Evolutionary conservation across 306 rosid genomes (phyloP).

Genomic region (Ceratonia siliqua): DNA sequence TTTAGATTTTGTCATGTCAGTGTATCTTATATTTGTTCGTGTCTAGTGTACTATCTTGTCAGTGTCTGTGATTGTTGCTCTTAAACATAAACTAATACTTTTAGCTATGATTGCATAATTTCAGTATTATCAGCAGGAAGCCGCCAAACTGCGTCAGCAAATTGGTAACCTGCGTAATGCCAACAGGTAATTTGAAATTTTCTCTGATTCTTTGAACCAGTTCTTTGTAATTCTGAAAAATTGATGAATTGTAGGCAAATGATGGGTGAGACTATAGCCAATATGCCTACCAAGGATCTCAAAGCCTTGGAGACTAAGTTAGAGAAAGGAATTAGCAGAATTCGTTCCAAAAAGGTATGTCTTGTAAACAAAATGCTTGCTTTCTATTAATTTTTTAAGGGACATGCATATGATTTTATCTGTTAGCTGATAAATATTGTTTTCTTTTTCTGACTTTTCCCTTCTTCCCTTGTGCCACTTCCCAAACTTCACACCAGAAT

Average conservation of each 20-base stretch:
- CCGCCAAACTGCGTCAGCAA: conserved; percentile 64
- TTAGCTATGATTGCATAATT: conserved; percentile 21
- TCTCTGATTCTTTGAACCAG: neutral
- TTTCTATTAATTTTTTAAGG: neutral
- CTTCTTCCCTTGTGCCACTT: conserved; percentile 7
- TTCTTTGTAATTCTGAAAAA: neutral
- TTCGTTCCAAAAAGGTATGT: conserved; percentile 82
- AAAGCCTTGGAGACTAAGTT: conserved; percentile 63
- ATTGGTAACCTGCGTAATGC: conserved; percentile 60
- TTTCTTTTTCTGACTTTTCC: conserved; percentile 21
- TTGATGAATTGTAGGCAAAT: conserved; percentile 51
- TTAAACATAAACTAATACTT: conserved; percentile 3
- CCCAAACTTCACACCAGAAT: conserved; percentile 50
- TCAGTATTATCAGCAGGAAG: conserved; percentile 91
- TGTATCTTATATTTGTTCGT: too few species aligned
- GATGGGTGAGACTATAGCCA: conserved; percentile 66
- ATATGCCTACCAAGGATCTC: conserved; percentile 52
- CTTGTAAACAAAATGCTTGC: neutral
- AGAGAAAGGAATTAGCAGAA: conserved; percentile 70
- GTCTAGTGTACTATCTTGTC: too few species aligned
- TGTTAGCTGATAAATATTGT: conserved; percentile 1
- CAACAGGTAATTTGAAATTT: conserved; percentile 55
- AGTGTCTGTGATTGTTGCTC: neutral
- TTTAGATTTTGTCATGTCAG: too few species aligned
- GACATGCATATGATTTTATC: neutral